phyloP scores from a whole-genome alignment of 1,284 basidiomycete species.

The Papiliotrema flavescens region DNA sequence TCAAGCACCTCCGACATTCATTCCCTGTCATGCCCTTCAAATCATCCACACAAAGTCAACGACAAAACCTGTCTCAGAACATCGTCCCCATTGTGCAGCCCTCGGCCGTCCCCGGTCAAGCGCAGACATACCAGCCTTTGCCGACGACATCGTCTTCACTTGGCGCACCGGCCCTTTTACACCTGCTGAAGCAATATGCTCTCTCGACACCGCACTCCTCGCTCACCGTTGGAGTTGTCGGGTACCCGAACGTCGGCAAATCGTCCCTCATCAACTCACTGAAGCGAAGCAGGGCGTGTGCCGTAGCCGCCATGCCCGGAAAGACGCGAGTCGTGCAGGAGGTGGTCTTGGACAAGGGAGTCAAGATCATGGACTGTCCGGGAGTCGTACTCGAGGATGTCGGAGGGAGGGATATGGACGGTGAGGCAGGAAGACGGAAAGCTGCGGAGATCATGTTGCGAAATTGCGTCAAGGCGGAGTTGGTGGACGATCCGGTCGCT shows the following conservation, averaged over 20 bases:
- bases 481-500: constrained; percentile 83
- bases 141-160: constrained; percentile 65
- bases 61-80: constrained; percentile 63
- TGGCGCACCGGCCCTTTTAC: constrained; percentile 62
- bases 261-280: constrained; percentile 97
- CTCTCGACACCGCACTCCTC: constrained; percentile 62
- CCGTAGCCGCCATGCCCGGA: constrained; percentile 92
- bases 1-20: constrained; percentile 81
- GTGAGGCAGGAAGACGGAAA: constrained; percentile 54
- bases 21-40: constrained; percentile 94
- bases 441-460: constrained; percentile 73
- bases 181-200: constrained; percentile 87
- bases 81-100: constrained; percentile 41
- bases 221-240: constrained; percentile 96
- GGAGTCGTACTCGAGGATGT: constrained; percentile 96
- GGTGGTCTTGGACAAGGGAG: constrained; percentile 89
- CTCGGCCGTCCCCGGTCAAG: constrained; percentile 45
- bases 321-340: constrained; percentile 99
- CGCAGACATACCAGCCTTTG: constrained; percentile 29
- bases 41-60: constrained; percentile 75
- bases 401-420: constrained; percentile 89
- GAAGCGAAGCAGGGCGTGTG: constrained; percentile 97
- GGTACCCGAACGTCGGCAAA: constrained; percentile 98
- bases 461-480: constrained; percentile 88
- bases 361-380: constrained; percentile 99